phyloP scores from a whole-genome alignment of 352 stramenopile genomes.

The Phytophthora parvispora region DNA sequence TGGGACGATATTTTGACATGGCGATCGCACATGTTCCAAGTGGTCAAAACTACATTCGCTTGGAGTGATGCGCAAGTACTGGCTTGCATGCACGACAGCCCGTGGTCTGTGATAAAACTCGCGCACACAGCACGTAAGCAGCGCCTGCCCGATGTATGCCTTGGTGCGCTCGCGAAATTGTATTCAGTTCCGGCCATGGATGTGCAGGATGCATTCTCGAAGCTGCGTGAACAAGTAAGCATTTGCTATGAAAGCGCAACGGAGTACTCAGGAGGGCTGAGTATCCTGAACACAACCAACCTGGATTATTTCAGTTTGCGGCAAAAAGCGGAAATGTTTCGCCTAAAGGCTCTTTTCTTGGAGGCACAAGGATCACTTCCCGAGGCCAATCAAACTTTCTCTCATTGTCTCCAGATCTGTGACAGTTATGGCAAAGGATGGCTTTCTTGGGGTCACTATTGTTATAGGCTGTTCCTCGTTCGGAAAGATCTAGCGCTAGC shows the following conservation, averaged over 20 bases:
- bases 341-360: slow-evolving; percentile 93
- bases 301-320: slow-evolving; percentile 94
- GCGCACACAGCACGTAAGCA: slow-evolving; percentile 93
- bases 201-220: slow-evolving; percentile 94
- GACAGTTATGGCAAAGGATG: slow-evolving; percentile 95
- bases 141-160: slow-evolving; percentile 88
- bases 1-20: slow-evolving; percentile 96
- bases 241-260: slow-evolving; percentile 93
- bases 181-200: slow-evolving; percentile 94
- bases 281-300: slow-evolving; percentile 95
- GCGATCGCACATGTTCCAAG: slow-evolving; percentile 94
- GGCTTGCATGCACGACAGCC: slow-evolving; percentile 93
- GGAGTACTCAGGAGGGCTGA: slow-evolving; percentile 89
- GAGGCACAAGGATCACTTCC: slow-evolving; percentile 79
- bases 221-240: slow-evolving; percentile 94
- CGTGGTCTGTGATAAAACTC: slow-evolving; percentile 94
- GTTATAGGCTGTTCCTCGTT: slow-evolving; percentile 86
- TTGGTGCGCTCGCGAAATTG: slow-evolving; percentile 88
- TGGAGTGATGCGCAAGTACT: slow-evolving; percentile 92
- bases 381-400: slow-evolving; percentile 94
- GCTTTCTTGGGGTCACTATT: slow-evolving; percentile 96
- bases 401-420: slow-evolving; percentile 93
- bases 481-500: slow-evolving; percentile 81
- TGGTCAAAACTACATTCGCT: slow-evolving; percentile 90
- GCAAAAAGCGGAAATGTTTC: slow-evolving; percentile 95